Base-by-base conservation (phyloP, 768 basidiomycete genomes). In the Russula griseocarnosa region DNA sequence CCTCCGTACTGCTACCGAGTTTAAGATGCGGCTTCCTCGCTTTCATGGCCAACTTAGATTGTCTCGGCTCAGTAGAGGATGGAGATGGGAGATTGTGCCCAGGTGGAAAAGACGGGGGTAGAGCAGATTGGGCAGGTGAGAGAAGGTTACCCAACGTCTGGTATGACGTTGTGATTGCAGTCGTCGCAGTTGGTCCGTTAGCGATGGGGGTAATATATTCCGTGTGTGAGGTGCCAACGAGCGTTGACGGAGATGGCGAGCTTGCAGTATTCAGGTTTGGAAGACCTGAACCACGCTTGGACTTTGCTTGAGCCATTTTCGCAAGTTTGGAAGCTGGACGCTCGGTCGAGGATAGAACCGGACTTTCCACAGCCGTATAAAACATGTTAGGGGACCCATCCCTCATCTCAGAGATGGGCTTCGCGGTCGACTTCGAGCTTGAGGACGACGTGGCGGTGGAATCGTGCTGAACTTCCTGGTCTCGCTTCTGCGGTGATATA, bases 131-230 rank as follows among this genome's bases (percentile, higher is more conserved):
- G 24, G 69, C 55, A 11, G 65, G 66, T 5, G 72, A 69, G 7
- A 75, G 84, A 9, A 91, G 77, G 67, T 82, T 86, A 70, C 82
- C 82, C 32, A 90, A 77, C 8, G 86, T 83, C 64, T 90, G 89
- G 66, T 90, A 90, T 0, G 86, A 85, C 2, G 90, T 91, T 0
- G 90, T 92, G 70, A 92, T 92, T 2, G 90, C 90, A 18, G 89
- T 90, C 0, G 90, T 92, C 14, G 84, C 90, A n/a, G 88, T 85
- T 3, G 87, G 76, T 0, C 90, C 88, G 70, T 92, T 92, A n/a
- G 87, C 87, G 51, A 87, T 89, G 2, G 90, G 90, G 18, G 83
- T 87, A 13, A 90, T 74, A 71, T 86, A 88, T 70, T 90, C 85
- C 7, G 90, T 91, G 55, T 74, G 82, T 53, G 81, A 67, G 52